Percentiles rank a stretch among this genome's conserved stretches.
Evolutionary conservation across 805 yeast species (phyloP).

Genomic region (Wilhelminamyces savonicus): DNA sequence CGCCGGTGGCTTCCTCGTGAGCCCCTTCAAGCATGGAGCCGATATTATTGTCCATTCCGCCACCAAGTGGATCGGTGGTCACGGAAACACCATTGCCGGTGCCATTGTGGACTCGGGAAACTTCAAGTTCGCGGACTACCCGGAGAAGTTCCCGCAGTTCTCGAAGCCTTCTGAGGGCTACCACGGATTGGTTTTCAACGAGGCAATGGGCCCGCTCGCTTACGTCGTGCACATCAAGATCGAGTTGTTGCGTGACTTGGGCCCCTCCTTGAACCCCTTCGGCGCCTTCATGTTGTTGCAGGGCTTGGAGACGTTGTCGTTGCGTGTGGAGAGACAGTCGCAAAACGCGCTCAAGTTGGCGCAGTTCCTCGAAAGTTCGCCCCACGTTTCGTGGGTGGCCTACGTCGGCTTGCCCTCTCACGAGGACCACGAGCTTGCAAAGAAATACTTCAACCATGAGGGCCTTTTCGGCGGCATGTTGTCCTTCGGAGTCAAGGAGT

Average conservation of each 20-base stretch:
- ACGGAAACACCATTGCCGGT: constrained; percentile 93
- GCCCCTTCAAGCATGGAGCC: constrained; percentile 84
- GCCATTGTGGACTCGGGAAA: constrained; percentile 85
- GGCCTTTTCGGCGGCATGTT: constrained; percentile 84
- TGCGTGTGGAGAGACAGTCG: constrained; percentile 91
- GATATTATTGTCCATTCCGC: constrained; percentile 92
- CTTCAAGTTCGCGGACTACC: constrained; percentile 84
- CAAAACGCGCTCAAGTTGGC: constrained; percentile 79
- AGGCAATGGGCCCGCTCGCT: constrained; percentile 75
- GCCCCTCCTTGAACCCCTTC: constrained; percentile 85
- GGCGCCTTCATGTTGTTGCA: constrained; percentile 80
- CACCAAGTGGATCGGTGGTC: constrained; percentile 97
- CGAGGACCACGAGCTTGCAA: constrained; percentile 73
- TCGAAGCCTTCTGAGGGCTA: constrained; percentile 89
- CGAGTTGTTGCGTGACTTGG: constrained; percentile 85
- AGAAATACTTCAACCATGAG: constrained; percentile 59
- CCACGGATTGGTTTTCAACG: constrained; percentile 80
- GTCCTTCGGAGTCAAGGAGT: constrained; percentile 80
- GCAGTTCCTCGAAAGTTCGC: constrained; percentile 61
- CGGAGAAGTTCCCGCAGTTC: constrained; percentile 86
- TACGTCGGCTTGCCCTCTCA: constrained; percentile 84
- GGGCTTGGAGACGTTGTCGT: constrained; percentile 90
- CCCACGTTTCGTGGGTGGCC: constrained; percentile 81
- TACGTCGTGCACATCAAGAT: constrained; percentile 75
- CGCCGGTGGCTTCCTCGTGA: constrained; percentile 86